Evolutionary conservation across 2,329 filamentous ascomycete genomes (phyloP), one percentile per base, ranked within the genome.

Genomic region (Fusarium xyrophilum): DNA sequence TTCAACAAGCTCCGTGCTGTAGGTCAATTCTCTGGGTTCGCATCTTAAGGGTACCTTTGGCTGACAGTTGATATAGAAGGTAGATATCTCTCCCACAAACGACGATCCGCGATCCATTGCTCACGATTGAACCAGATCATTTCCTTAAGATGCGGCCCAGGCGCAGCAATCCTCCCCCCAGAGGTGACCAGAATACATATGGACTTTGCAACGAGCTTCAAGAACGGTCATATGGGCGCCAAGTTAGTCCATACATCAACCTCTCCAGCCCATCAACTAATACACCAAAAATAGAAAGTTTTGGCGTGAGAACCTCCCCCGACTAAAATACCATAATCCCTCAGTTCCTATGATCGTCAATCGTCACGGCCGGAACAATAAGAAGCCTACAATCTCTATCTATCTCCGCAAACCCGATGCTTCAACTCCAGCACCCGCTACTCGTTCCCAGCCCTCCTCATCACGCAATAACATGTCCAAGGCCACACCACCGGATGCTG

Each of bases 241-340:
- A 88, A 87, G 92, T 94, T 83, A 67, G 82, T 74, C 38, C 36
- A 30, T 32, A 72, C 61, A 55, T 48, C 25, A 42, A 42, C 48
- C 42, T 50, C 23, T 52, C 7, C 21, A 15, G 38, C 33, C 55
- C n/a, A 65, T 54, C 36, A 48, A 55, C 62, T 65, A 39, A 65
- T 55, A 54, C 46, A 19, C 15, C 47, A 27, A 39, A 42, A 32
- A 63, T 69, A 97, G 94, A 75, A 93, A 93, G 82, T 97, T 99
- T 86, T 97, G 93, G 92, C 88, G 87, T 68, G 84, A 89, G 64
- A 91, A 89, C 77, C 89, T 98, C 48, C 92, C 93, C 25, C 88
- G 93, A 60, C 84, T 99, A 71, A 97, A 99, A 85, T 99, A 90
- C 82, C 91, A 97, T 85, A 99, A 99, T 79, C 96, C 96, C 1